phyloP scores from a whole-genome alignment of 2,329 filamentous ascomycete species.

The Colletotrichum gloeosporioides region DNA sequence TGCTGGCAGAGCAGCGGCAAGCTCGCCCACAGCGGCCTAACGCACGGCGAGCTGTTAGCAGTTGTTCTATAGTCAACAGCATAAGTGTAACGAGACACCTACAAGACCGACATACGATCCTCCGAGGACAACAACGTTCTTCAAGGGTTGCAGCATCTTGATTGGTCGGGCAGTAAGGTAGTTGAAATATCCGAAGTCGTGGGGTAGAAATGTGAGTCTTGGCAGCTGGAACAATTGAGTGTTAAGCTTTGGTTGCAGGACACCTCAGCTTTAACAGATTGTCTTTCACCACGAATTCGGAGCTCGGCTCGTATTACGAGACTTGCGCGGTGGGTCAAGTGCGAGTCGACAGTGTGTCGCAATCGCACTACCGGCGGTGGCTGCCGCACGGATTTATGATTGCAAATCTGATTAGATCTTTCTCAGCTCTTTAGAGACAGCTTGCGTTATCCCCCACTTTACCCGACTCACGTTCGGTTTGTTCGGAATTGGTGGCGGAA shows the following conservation, averaged over 20 bases:
- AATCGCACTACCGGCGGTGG: neutral
- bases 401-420: neutral
- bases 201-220: neutral
- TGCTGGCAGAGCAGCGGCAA: neutral
- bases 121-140: conserved; percentile 47
- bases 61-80: neutral
- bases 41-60: neutral
- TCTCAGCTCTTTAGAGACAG: neutral
- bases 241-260: neutral
- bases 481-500: neutral
- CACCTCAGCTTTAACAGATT: neutral
- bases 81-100: conserved; percentile 5
- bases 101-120: conserved; percentile 48
- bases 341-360: neutral
- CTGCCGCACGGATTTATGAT: neutral
- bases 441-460: neutral
- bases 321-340: neutral
- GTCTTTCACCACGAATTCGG: neutral
- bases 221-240: neutral
- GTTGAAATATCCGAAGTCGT: neutral
- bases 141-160: conserved; percentile 16
- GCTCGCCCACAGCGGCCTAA: neutral
- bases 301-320: neutral
- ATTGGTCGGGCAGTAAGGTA: neutral
- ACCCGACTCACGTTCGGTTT: neutral